phyloP scores from a whole-genome alignment of 2,329 filamentous ascomycete genomes.

The Clarireedia monteithiana region DNA sequence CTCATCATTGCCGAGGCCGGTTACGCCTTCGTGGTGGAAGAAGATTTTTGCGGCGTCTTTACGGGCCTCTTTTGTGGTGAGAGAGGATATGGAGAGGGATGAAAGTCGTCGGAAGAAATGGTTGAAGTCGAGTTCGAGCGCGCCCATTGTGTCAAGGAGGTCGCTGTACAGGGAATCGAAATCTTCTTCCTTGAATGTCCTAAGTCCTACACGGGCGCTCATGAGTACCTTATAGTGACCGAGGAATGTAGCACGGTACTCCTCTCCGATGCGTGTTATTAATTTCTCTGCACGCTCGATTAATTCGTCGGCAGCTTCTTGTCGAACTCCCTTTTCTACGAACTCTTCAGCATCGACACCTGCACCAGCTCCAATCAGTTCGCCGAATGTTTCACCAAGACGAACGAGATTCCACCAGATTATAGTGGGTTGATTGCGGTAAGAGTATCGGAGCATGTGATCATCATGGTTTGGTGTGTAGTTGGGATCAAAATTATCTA shows the following conservation, averaged over 20 bases:
- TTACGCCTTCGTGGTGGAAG: slow-evolving; percentile 68
- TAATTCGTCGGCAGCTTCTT: slow-evolving; percentile 62
- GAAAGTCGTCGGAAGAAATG: slow-evolving; percentile 84
- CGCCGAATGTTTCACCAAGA: slow-evolving; percentile 80
- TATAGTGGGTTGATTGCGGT: slow-evolving; percentile 88
- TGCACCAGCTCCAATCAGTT: slow-evolving; percentile 72
- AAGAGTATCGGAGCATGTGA: slow-evolving; percentile 76
- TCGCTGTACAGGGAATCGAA: slow-evolving; percentile 79
- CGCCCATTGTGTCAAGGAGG: slow-evolving; percentile 72
- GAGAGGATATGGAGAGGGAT: slow-evolving; percentile 49
- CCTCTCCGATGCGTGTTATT: slow-evolving; percentile 73
- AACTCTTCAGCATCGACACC: slow-evolving; percentile 67
- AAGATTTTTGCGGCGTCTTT: slow-evolving; percentile 62
- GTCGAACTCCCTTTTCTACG: slow-evolving; percentile 59
- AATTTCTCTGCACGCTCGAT: slow-evolving; percentile 74
- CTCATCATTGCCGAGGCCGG: slow-evolving; percentile 48
- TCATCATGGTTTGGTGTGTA: slow-evolving; percentile 99
- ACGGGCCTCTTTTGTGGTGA: slow-evolving; percentile 57
- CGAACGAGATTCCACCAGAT: slow-evolving; percentile 99
- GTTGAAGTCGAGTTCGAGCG: slow-evolving; percentile 82
- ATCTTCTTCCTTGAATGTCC: slow-evolving; percentile 59
- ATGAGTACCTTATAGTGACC: slow-evolving; percentile 86
- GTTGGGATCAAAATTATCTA: slow-evolving; percentile 89
- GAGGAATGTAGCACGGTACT: slow-evolving; percentile 82
- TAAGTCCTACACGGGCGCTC: slow-evolving; percentile 70